Percentiles rank a stretch among this genome's conserved stretches.
Evolutionary conservation across 495 filamentous ascomycete genomes (phyloP).

Genomic region (Emericellopsis terricola): DNA sequence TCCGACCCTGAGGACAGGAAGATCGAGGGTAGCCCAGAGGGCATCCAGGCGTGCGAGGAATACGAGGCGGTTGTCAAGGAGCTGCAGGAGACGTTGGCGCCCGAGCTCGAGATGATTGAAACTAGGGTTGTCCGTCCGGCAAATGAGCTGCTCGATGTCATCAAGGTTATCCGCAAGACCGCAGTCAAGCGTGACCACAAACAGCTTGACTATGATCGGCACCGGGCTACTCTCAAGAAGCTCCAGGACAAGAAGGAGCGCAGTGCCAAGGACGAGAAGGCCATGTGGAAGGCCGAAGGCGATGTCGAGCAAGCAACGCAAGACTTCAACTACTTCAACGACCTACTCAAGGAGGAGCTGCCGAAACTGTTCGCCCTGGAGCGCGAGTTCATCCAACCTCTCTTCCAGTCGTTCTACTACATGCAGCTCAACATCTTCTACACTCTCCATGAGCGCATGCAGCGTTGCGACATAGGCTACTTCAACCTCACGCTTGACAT

Average conservation of each 20-base stretch:
- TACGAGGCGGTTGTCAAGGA: slow-evolving; percentile 87
- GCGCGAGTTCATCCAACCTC: slow-evolving; percentile 85
- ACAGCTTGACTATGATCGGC: slow-evolving; percentile 88
- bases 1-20: slow-evolving; percentile 78
- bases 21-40: slow-evolving; percentile 76
- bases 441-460: slow-evolving; percentile 95
- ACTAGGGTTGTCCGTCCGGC: slow-evolving; percentile 82
- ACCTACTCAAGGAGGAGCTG: slow-evolving; percentile 86
- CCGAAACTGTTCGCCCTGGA: slow-evolving; percentile 87
- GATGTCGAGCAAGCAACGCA: slow-evolving; percentile 85
- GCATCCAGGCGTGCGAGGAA: slow-evolving; percentile 89
- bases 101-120: slow-evolving; percentile 97
- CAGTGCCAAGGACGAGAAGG: slow-evolving; percentile 90
- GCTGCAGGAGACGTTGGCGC: slow-evolving; percentile 68
- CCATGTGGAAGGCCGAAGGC: slow-evolving; percentile 85
- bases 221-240: slow-evolving; percentile 69
- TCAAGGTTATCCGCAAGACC: slow-evolving; percentile 85
- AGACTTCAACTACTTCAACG: slow-evolving; percentile 94
- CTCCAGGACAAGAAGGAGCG: slow-evolving; percentile 96
- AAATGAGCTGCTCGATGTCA: slow-evolving; percentile 82
- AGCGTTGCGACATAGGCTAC: slow-evolving; percentile 88
- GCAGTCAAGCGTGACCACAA: slow-evolving; percentile 89
- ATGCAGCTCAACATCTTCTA: slow-evolving; percentile 99
- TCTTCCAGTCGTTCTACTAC: slow-evolving; percentile 99
- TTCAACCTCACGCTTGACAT: slow-evolving; percentile 84